Conservation (phyloP, 2,329 filamentous ascomycete species). For the Alternaria sp. region DNA sequence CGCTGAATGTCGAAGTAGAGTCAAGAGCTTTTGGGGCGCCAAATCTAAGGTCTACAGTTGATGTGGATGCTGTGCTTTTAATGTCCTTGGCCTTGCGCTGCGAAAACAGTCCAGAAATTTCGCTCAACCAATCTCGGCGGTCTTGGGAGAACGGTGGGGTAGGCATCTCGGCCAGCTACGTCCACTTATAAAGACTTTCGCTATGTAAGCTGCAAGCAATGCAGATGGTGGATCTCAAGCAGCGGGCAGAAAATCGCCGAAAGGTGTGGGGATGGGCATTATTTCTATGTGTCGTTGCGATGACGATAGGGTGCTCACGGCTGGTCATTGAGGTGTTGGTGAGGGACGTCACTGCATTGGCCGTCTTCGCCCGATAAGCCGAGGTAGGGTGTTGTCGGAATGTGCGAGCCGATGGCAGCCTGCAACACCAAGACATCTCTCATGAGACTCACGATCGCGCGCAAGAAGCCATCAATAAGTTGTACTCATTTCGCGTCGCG, state of each 20-base stretch:
- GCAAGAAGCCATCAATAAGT: neutral
- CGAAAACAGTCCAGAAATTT: conserved; percentile 40
- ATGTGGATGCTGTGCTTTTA: conserved; percentile 19
- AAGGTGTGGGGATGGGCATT: conserved; percentile 26
- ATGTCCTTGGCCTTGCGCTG: conserved; percentile 28
- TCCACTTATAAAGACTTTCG: conserved; percentile 7
- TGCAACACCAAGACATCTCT: conserved; percentile 17
- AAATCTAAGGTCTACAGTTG: conserved; percentile 7
- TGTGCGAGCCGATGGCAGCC: conserved; percentile 18
- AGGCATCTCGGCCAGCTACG: conserved; percentile 34
- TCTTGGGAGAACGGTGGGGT: conserved; percentile 49
- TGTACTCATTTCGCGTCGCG: neutral
- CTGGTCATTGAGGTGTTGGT: conserved; percentile 67
- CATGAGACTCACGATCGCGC: conserved; percentile 4
- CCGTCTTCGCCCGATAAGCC: conserved; percentile 54
- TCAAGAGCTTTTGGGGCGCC: conserved; percentile 19
- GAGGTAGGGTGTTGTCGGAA: conserved; percentile 27
- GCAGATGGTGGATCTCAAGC: conserved; percentile 11
- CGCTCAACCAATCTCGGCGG: conserved; percentile 48
- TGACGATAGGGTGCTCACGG: conserved; percentile 71
- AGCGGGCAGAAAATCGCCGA: conserved; percentile 24
- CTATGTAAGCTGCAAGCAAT: conserved; percentile 12
- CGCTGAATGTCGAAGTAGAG: conserved; percentile 18
- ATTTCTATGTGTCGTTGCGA: conserved; percentile 25
- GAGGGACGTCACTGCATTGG: conserved; percentile 71